Percentiles rank a stretch among this genome's conserved stretches.
These are phyloP conservation scores for Gnomoniopsis smithogilvyi DNA, from an alignment of 2,329 filamentous ascomycete genomes.

Conservation along the genomic window DNA sequence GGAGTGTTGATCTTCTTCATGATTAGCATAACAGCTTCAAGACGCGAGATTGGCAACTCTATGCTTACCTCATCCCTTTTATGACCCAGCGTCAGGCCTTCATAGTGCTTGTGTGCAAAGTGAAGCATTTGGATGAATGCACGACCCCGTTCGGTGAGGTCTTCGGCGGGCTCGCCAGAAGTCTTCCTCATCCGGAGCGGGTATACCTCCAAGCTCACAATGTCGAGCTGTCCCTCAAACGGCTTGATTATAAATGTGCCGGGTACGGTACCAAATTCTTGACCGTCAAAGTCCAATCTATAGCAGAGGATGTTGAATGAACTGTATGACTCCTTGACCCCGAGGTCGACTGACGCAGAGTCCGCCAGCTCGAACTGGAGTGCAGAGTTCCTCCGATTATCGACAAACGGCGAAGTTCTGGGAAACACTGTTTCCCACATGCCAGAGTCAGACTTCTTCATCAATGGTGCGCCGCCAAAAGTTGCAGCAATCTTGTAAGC, in stretches of 20 bases:
- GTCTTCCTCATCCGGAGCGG: constrained; percentile 19
- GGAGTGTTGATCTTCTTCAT: constrained; percentile 25
- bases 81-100: constrained; percentile 23
- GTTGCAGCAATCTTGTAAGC: background rate
- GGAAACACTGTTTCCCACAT: background rate
- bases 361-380: background rate
- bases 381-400: background rate
- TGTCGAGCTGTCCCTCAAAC: constrained; percentile 24
- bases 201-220: constrained; percentile 24
- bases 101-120: constrained; percentile 27
- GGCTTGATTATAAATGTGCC: constrained; percentile 24
- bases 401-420: background rate
- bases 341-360: background rate
- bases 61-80: constrained; percentile 22
- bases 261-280: background rate
- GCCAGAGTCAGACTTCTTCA: background rate
- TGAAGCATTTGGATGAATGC: constrained; percentile 22
- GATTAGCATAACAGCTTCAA: background rate
- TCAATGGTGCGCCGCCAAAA: background rate
- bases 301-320: background rate
- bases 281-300: background rate
- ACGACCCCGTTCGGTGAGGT: constrained; percentile 16
- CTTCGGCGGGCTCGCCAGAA: background rate
- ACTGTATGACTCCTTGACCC: background rate
- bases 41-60: background rate